Evolutionary conservation across 2,329 filamentous ascomycete genomes (phyloP), one percentile per base, ranked within the genome.

Genomic region (Tothia fuscella): DNA sequence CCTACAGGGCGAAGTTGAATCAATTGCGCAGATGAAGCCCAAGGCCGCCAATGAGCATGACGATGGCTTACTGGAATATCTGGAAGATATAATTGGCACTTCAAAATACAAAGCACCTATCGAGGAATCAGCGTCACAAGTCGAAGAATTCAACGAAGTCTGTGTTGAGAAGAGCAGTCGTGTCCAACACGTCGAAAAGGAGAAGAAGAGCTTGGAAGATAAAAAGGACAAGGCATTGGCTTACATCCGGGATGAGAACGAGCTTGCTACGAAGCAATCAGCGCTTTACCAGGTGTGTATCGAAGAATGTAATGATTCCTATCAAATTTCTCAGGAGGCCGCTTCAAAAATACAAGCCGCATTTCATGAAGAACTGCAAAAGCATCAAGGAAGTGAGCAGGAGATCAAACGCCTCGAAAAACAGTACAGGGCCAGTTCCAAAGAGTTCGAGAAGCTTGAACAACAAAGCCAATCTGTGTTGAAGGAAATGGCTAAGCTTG

Each of bases 41-140:
- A 98, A 98, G 61, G 91, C 93, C 3, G 80, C 74, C 31, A 89
- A 85, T 52, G 91, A 98, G 59, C 89, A 96, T 55, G 91, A 98
- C 47, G 91, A 98, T 54, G 91, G 91, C 10, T 73, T 98, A 3
- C 71, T 98, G 14, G 91, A 98, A 60, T 98, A 98, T 49, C 75
- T 98, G 0, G 91, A 98, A 59, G 91, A 98, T 55, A 98, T 98
- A 47, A 96, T 98, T 52, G 91, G 93, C 48, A 98, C 91, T 0
- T 96, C 91, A 5, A 95, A 94, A 59, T 98, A 98, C 67, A 98
- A 98, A 65, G 76, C 82, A 0, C 89, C 91, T 0, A 98, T 98
- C 48, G 91, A 98, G 52, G 91, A 98, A 63, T 80, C 88, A 1
- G 89, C 87, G 0, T 66, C 80, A 1, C 85, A 96, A 60, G 85